Evolutionary conservation across 345 rosid genomes (phyloP).

Genomic region (Aquilaria yunnanensis): DNA sequence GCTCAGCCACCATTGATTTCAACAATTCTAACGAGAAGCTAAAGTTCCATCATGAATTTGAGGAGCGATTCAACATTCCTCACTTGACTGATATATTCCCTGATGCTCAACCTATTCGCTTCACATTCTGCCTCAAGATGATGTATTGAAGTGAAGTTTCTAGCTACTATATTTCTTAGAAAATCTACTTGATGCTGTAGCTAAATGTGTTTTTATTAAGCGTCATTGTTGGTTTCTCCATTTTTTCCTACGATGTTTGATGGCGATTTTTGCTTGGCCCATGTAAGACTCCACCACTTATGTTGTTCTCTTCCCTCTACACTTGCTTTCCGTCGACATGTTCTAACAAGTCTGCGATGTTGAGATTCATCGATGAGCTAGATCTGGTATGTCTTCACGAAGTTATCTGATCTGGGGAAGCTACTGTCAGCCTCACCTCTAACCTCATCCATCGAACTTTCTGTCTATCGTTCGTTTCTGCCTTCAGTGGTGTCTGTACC

Average conservation of each 20-base stretch:
- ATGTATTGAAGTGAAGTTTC: constrained; percentile 29
- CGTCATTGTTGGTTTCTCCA: neutral
- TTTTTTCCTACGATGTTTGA: neutral
- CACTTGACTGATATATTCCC: constrained; percentile 72
- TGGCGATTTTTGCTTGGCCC: neutral
- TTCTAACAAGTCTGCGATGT: no score
- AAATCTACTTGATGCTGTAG: neutral
- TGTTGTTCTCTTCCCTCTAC: no score
- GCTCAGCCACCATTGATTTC: constrained; percentile 39
- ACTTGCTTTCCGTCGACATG: no score
- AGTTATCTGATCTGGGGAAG: no score
- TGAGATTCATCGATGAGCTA: no score
- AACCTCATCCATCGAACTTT: no score
- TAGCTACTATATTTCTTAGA: neutral
- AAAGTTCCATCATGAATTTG: constrained; percentile 67
- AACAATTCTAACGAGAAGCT: constrained; percentile 70
- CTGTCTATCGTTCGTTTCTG: no score
- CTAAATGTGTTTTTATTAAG: neutral
- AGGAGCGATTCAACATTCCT: constrained; percentile 65
- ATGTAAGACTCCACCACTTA: constrained; percentile 44
- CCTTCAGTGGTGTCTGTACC: no score
- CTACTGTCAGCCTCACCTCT: no score
- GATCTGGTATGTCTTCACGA: no score
- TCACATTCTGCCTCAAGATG: constrained; percentile 87
- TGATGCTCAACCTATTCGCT: constrained; percentile 57